Conservation (phyloP, 306 rosid species). For the Dalbergia cultrata region DNA sequence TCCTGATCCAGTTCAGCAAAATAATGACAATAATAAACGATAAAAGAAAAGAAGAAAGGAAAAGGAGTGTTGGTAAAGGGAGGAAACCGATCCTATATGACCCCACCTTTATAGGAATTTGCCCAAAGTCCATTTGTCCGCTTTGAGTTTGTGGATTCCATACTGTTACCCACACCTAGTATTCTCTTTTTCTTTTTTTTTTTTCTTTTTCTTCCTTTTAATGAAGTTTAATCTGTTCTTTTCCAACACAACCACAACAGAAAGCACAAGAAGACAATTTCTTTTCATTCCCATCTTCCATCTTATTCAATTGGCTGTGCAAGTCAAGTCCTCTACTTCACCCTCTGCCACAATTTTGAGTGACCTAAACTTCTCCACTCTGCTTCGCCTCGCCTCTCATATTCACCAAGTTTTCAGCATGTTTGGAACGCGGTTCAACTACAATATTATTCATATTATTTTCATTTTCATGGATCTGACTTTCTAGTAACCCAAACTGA, state of each 20-base stretch:
- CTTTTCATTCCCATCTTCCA: slow-evolving; percentile 49
- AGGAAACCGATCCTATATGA: slow-evolving; percentile 39
- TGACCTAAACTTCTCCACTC: neutral
- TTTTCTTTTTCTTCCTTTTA: neutral
- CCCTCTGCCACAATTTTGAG: slow-evolving; percentile 42
- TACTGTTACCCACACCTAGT: slow-evolving; percentile 26
- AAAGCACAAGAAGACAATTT: slow-evolving; percentile 60
- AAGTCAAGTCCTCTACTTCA: slow-evolving; percentile 54
- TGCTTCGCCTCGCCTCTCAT: too few relatives aligned
- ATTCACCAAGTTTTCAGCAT: too few relatives aligned
- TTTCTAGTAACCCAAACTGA: slow-evolving; percentile 22
- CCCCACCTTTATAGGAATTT: slow-evolving; percentile 70
- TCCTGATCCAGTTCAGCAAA: slow-evolving; percentile 58
- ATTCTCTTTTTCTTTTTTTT: neutral
- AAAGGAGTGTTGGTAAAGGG: slow-evolving; percentile 49
- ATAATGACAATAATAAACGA: too few relatives aligned
- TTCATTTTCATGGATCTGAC: slow-evolving; percentile 53
- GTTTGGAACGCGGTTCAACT: neutral
- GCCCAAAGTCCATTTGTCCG: slow-evolving; percentile 79
- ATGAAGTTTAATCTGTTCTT: slow-evolving; percentile 46
- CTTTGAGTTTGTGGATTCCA: slow-evolving; percentile 76
- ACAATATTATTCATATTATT: slow-evolving; percentile 8
- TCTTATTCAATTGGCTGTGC: slow-evolving; percentile 37
- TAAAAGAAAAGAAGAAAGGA: neutral
- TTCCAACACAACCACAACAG: slow-evolving; percentile 47